phyloP scores from a whole-genome alignment of 1,284 basidiomycete species.

The Nidula niveotomentosa region DNA sequence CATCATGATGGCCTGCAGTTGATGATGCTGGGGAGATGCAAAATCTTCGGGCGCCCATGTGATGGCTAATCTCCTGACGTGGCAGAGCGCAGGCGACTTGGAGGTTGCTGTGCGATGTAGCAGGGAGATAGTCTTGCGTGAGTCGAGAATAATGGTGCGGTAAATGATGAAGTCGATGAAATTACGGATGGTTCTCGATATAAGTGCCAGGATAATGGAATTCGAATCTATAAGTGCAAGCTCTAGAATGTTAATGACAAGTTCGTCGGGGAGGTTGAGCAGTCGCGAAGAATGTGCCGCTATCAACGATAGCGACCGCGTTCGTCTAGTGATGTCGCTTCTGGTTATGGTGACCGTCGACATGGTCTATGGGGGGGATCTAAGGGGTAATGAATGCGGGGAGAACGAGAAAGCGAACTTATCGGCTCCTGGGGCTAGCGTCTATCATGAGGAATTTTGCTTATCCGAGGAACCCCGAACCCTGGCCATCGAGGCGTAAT shows the following conservation, averaged over 20 bases:
- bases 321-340: slow-evolving; percentile 10
- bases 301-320: slow-evolving; percentile 26
- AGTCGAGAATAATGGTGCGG: slow-evolving; percentile 30
- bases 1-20: slow-evolving; percentile 22
- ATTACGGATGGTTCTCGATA: slow-evolving; percentile 25
- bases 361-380: not conserved
- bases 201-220: slow-evolving; percentile 22
- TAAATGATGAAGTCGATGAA: slow-evolving; percentile 33
- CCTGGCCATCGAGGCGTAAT: not conserved
- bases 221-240: slow-evolving; percentile 22
- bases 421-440: not conserved
- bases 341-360: slow-evolving; percentile 7
- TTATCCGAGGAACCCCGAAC: not conserved
- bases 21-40: slow-evolving; percentile 9
- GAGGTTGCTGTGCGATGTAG: slow-evolving; percentile 34
- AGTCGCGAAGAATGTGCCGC: slow-evolving; percentile 20
- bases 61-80: slow-evolving; percentile 33
- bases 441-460: not conserved
- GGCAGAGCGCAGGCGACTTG: slow-evolving; percentile 23
- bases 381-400: not conserved
- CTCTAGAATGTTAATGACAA: slow-evolving; percentile 33
- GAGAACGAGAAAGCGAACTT: not conserved
- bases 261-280: slow-evolving; percentile 24
- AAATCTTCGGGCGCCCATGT: slow-evolving; percentile 18
- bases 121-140: slow-evolving; percentile 22